A percentile compares a stretch with the other conserved stretches of the same genome.
phyloP scores from a whole-genome alignment of 768 basidiomycete species.

The Tubosaeta brunneosetosa region DNA sequence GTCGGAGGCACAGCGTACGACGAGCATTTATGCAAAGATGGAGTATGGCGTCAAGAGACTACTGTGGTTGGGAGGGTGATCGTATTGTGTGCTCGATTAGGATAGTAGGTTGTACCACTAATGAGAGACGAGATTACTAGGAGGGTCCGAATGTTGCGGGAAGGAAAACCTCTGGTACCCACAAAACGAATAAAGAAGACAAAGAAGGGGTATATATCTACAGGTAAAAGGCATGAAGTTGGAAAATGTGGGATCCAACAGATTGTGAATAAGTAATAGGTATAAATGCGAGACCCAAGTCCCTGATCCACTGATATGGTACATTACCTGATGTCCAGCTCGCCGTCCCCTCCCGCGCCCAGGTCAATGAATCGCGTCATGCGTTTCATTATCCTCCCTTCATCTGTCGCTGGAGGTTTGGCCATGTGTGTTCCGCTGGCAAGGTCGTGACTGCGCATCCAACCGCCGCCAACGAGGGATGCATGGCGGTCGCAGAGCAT shows the following conservation, averaged over 20 bases:
- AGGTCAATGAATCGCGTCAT: conserved; percentile 81
- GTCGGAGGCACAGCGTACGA: conserved; percentile 78
- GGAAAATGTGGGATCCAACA: conserved; percentile 14
- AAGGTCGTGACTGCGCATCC: conserved; percentile 16
- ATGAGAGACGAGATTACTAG: conserved; percentile 2
- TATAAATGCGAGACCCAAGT: conserved; percentile 16
- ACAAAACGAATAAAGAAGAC: conserved; percentile 14
- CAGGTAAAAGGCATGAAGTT: conserved; percentile 12
- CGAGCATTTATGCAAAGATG: conserved; percentile 85
- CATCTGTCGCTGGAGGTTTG: conserved; percentile 24
- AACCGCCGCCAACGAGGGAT: conserved; percentile 19
- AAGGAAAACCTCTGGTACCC: background rate
- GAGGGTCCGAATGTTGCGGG: conserved; percentile 6
- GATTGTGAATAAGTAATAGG: conserved; percentile 10
- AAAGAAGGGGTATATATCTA: background rate
- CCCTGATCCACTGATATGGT: conserved; percentile 14
- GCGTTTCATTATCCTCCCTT: conserved; percentile 63
- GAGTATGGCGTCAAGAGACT: conserved; percentile 90
- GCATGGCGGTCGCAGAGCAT: conserved; percentile 89
- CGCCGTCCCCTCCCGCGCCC: conserved; percentile 28
- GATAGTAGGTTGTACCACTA: conserved; percentile 14
- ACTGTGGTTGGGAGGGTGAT: conserved; percentile 77
- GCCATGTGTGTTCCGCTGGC: conserved; percentile 5
- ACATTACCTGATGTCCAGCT: conserved; percentile 31
- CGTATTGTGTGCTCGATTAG: conserved; percentile 6